Evolutionary conservation across 1,284 basidiomycete species (phyloP).

Genomic region (Irpex sp.): DNA sequence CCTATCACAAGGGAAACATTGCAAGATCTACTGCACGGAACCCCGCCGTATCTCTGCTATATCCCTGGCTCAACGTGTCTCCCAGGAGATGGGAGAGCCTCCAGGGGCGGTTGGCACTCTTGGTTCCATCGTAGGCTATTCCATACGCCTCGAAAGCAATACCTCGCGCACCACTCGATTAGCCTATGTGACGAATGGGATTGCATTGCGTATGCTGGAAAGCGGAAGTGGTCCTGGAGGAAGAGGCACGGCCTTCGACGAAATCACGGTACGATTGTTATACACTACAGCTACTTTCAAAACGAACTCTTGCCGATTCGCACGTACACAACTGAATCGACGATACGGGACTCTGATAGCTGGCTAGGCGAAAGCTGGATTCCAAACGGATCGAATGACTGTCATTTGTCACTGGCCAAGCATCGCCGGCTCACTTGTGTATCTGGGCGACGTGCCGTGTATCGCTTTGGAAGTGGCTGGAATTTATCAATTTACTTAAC

Average conservation of each 20-base stretch:
- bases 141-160: constrained; percentile 91
- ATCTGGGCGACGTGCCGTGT: too few species aligned
- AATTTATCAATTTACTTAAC: too few species aligned
- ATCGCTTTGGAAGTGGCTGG: too few species aligned
- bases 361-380: too few species aligned
- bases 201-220: constrained; percentile 96
- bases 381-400: not conserved
- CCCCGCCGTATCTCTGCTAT: constrained; percentile 97
- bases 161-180: constrained; percentile 79
- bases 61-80: constrained; percentile 95
- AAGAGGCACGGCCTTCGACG: constrained; percentile 81
- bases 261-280: constrained; percentile 73
- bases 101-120: constrained; percentile 78
- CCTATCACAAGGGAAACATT: constrained; percentile 76
- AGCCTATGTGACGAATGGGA: constrained; percentile 91
- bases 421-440: constrained; percentile 6
- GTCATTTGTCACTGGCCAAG: constrained; percentile 12
- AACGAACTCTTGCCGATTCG: too few species aligned
- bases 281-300: too few species aligned
- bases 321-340: not conserved
- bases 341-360: too few species aligned
- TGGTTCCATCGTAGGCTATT: constrained; percentile 89
- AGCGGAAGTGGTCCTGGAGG: constrained; percentile 63
- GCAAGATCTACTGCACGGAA: constrained; percentile 96
- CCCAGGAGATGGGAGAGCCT: constrained; percentile 88